phyloP scores from a whole-genome alignment of 2,329 filamentous ascomycete genomes.

The Lecanoromycetidae sp. region DNA sequence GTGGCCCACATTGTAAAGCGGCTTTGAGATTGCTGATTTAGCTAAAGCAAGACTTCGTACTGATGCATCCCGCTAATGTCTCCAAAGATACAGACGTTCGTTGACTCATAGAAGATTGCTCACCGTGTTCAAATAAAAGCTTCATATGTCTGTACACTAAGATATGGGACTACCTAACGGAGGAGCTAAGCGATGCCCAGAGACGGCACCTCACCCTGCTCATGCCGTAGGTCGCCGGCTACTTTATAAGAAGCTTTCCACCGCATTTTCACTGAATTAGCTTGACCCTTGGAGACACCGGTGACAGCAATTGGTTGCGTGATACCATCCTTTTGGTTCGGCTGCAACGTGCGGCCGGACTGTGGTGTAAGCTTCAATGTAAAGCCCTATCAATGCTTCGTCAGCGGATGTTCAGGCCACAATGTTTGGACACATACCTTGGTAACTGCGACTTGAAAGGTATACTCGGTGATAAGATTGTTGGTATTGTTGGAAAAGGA shows the following conservation, averaged over 20 bases:
- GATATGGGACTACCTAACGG: too few species aligned
- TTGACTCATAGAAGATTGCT: too few species aligned
- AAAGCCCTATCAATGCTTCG: conserved; percentile 49
- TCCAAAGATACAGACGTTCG: too few species aligned
- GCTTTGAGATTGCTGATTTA: too few species aligned
- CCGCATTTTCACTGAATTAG: conserved; percentile 71
- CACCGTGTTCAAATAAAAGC: too few species aligned
- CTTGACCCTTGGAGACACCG: conserved; percentile 59
- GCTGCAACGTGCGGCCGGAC: conserved; percentile 61
- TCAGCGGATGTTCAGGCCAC: neutral
- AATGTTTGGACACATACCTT: conserved; percentile 47
- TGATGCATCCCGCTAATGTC: too few species aligned
- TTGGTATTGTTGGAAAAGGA: conserved; percentile 72
- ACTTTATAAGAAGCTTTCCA: conserved; percentile 78
- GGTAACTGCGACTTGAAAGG: conserved; percentile 85
- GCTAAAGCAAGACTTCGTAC: too few species aligned
- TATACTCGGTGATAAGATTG: conserved; percentile 62
- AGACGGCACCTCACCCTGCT: conserved; percentile 25
- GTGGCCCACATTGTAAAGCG: too few species aligned
- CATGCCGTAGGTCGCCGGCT: conserved; percentile 48
- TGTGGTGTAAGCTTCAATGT: conserved; percentile 75
- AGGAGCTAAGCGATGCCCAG: conserved; percentile 17
- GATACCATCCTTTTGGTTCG: conserved; percentile 62
- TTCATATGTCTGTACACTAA: too few species aligned
- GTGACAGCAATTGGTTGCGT: conserved; percentile 70